Evolutionary conservation across 106 monocot species (phyloP).

Genomic region (Apostasia shenzhenica): DNA sequence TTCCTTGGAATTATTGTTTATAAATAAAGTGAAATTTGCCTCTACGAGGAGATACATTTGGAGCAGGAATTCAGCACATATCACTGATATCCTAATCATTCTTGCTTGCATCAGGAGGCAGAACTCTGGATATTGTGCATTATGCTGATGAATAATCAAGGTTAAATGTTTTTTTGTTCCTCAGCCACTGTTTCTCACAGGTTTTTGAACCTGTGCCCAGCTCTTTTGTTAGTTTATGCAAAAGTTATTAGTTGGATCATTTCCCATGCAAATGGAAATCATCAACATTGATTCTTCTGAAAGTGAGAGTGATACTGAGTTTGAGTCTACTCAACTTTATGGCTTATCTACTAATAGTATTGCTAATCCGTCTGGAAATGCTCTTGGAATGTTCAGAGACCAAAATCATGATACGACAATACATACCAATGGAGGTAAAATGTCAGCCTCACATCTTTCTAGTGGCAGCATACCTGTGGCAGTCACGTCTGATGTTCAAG

Average conservation of each 20-base stretch:
- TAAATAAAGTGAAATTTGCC: too few species aligned
- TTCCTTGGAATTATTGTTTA: too few species aligned
- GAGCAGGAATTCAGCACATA: too few species aligned
- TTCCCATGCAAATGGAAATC: conserved; percentile 6
- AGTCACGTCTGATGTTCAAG: background rate
- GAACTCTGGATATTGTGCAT: too few species aligned
- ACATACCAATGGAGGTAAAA: background rate
- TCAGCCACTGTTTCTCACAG: too few species aligned
- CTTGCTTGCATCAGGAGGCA: too few species aligned
- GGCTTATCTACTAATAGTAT: background rate
- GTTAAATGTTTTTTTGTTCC: too few species aligned
- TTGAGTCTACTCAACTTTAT: background rate
- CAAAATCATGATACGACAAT: background rate
- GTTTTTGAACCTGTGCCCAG: too few species aligned
- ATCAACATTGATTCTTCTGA: conserved; percentile 6
- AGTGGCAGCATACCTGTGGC: background rate
- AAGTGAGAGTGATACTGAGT: conserved; percentile 3
- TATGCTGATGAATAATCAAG: too few species aligned
- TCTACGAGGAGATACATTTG: too few species aligned
- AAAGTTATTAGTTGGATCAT: background rate
- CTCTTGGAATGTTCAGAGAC: background rate
- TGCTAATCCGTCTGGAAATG: background rate
- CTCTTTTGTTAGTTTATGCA: too few species aligned
- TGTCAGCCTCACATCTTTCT: background rate
- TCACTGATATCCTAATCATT: too few species aligned